phyloP scores from a whole-genome alignment of 257 asterid species.

The Solanum verrucosum region DNA sequence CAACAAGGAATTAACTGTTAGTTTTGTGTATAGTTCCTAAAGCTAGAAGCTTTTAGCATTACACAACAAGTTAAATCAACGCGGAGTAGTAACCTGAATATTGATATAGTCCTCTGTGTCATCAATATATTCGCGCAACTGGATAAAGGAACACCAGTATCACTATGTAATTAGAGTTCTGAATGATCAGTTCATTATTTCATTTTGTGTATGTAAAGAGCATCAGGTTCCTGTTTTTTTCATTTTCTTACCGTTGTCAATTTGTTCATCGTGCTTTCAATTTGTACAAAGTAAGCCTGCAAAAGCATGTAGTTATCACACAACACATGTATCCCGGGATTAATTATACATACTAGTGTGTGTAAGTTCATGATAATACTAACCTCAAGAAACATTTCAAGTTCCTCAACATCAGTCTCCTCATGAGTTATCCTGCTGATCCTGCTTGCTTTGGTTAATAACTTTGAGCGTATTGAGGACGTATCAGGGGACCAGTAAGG shows the following conservation, averaged over 20 bases:
- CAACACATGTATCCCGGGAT: background rate
- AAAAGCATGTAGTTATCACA: background rate
- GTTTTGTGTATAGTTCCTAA: background rate
- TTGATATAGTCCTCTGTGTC: constrained; percentile 96
- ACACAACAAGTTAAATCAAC: background rate
- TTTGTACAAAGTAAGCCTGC: constrained; percentile 87
- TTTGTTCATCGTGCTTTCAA: constrained; percentile 88
- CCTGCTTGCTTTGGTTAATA: constrained; percentile 46
- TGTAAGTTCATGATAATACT: background rate
- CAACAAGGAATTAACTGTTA: background rate
- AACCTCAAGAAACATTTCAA: constrained; percentile 95
- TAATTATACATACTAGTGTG: background rate
- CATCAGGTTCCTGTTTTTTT: background rate
- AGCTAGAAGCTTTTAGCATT: background rate
- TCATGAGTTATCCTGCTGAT: constrained; percentile 34
- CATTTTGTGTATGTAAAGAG: background rate
- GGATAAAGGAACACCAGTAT: background rate
- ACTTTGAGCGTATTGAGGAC: constrained; percentile 29
- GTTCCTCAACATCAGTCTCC: constrained; percentile 82
- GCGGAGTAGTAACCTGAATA: constrained; percentile 55
- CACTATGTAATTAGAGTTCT: background rate
- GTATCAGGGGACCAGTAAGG: constrained; percentile 48
- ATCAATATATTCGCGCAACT: constrained; percentile 83
- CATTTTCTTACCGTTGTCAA: constrained; percentile 44
- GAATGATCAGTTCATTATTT: background rate